Conservation (phyloP, 768 basidiomycete species). For the Tulasnella sp. region DNA sequence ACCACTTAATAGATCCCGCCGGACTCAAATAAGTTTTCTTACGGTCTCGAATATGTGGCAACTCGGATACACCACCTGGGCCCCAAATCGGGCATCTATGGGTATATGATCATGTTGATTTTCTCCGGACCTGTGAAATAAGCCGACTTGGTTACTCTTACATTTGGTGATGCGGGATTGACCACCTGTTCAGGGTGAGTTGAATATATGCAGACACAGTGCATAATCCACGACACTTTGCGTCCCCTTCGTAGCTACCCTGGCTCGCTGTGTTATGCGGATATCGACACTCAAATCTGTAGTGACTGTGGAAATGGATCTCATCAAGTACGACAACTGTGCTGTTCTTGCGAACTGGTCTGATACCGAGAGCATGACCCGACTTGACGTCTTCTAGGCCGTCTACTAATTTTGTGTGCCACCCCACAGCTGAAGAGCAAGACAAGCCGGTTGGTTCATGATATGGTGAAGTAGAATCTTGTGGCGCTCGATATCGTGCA, state of each 20-base stretch:
- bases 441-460: constrained; percentile 34
- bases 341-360: constrained; percentile 43
- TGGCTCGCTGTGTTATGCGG: constrained; percentile 42
- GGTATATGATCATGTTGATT: constrained; percentile 23
- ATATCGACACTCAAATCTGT: constrained; percentile 41
- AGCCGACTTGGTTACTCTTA: neutral
- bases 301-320: constrained; percentile 45
- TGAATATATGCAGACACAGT: neutral
- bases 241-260: constrained; percentile 28
- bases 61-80: constrained; percentile 37
- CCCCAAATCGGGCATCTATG: constrained; percentile 42
- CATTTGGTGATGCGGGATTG: constrained; percentile 40
- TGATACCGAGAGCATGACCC: too few species aligned
- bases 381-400: too few species aligned
- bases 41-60: constrained; percentile 38
- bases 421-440: constrained; percentile 36
- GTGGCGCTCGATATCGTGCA: too few species aligned
- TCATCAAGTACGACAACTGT: constrained; percentile 47
- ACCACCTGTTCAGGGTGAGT: constrained; percentile 36
- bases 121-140: neutral
- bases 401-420: too few species aligned
- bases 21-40: constrained; percentile 43
- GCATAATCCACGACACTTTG: too few species aligned
- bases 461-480: too few species aligned
- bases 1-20: constrained; percentile 36